These are phyloP conservation scores for Vaccinium darrowii DNA, from an alignment of 148 eudicot genomes.

Conservation along the genomic window DNA sequence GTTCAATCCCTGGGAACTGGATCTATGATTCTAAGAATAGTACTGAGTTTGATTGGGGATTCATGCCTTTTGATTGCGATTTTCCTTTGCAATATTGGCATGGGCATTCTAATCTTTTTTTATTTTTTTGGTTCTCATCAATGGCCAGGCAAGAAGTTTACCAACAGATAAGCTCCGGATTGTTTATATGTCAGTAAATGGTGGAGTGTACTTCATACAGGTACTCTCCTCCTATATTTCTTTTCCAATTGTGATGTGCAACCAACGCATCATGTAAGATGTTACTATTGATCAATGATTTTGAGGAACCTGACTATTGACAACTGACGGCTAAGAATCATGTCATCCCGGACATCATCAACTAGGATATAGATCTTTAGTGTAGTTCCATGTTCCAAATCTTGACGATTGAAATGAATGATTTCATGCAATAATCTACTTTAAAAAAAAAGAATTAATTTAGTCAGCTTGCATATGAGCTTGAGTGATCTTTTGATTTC, in stretches of 20 bases:
- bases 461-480: neutral
- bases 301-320: neutral
- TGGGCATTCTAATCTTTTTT: neutral
- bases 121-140: conserved; percentile 1
- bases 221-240: conserved; percentile 28
- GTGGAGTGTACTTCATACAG: conserved; percentile 73
- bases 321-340: neutral
- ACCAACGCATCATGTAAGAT: neutral
- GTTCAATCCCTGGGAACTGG: conserved; percentile 12
- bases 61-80: neutral
- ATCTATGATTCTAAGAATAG: neutral
- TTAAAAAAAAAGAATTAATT: neutral
- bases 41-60: neutral
- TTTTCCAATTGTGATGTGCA: neutral
- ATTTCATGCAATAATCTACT: neutral
- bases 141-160: conserved; percentile 79
- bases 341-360: neutral
- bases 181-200: conserved; percentile 55
- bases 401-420: neutral
- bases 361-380: neutral
- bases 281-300: neutral
- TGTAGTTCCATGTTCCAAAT: neutral
- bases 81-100: conserved; percentile 1
- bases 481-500: neutral
- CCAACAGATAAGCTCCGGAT: conserved; percentile 79